Evolutionary conservation across 2,329 filamentous ascomycete genomes (phyloP).

Genomic region (Hypoxylon sp.): DNA sequence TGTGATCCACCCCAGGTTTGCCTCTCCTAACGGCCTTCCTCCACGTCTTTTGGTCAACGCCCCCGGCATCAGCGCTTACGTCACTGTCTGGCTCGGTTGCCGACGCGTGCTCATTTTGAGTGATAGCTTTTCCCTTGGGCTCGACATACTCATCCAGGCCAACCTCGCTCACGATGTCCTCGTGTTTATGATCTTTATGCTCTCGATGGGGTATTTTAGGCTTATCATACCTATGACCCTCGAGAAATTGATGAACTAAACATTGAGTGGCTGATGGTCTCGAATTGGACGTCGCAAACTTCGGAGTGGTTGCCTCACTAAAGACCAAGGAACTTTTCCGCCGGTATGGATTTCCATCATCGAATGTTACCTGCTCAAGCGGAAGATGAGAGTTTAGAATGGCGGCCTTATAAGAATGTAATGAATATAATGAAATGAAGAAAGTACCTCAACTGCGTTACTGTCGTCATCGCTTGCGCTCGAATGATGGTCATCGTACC

Average conservation of each 20-base stretch:
- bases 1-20: constrained; percentile 59
- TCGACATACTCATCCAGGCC: constrained; percentile 54
- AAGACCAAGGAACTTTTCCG: constrained; percentile 76
- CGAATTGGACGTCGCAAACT: constrained; percentile 54
- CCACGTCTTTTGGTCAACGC: constrained; percentile 71
- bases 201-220: constrained; percentile 31
- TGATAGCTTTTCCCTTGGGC: constrained; percentile 54
- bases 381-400: constrained; percentile 2
- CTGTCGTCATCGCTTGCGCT: constrained; percentile 67
- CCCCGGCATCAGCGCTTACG: constrained; percentile 62
- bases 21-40: constrained; percentile 63
- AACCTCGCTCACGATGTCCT: constrained; percentile 49
- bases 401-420: neutral
- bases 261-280: constrained; percentile 66
- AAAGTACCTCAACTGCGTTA: constrained; percentile 65
- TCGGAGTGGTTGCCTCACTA: constrained; percentile 60
- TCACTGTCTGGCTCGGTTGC: constrained; percentile 60
- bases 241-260: constrained; percentile 75
- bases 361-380: constrained; percentile 70
- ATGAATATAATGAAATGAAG: neutral
- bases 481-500: constrained; percentile 59
- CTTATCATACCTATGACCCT: constrained; percentile 64
- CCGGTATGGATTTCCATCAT: constrained; percentile 71
- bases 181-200: constrained; percentile 20
- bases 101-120: constrained; percentile 19